Percentiles rank a stretch among this genome's conserved stretches.
phyloP scores from a whole-genome alignment of 805 yeast species.

The Suhomyces xylopsoci region DNA sequence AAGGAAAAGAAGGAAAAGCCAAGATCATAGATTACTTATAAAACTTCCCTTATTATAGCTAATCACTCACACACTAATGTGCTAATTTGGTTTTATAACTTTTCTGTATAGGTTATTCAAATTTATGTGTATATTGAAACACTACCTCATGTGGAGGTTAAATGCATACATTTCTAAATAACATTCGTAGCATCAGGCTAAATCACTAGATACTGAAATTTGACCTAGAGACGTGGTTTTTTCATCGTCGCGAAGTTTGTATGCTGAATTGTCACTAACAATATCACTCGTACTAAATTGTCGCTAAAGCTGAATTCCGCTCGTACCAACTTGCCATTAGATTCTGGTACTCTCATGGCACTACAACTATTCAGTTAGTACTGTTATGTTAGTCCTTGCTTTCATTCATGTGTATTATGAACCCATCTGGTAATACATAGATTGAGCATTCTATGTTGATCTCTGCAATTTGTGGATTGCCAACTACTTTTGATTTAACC shows the following conservation, averaged over 20 bases:
- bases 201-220: not conserved
- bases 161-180: slow-evolving; percentile 16
- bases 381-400: not conserved
- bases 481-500: not conserved
- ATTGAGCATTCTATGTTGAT: no score
- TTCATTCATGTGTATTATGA: not conserved
- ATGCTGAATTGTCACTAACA: no score
- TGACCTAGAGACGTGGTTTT: not conserved
- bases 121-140: slow-evolving; percentile 19
- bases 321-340: no score
- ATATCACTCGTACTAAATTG: no score
- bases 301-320: no score
- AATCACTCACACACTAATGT: not conserved
- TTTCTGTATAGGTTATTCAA: slow-evolving; percentile 8
- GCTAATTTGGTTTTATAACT: slow-evolving; percentile 3
- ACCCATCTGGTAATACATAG: not conserved
- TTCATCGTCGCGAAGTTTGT: not conserved
- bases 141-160: slow-evolving; percentile 8
- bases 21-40: slow-evolving; percentile 71
- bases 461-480: no score
- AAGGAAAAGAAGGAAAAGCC: slow-evolving; percentile 99
- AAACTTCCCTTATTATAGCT: slow-evolving; percentile 2
- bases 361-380: no score
- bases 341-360: no score
- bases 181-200: not conserved